phyloP scores from a whole-genome alignment of 768 basidiomycete genomes.

The Ramaria rubella region DNA sequence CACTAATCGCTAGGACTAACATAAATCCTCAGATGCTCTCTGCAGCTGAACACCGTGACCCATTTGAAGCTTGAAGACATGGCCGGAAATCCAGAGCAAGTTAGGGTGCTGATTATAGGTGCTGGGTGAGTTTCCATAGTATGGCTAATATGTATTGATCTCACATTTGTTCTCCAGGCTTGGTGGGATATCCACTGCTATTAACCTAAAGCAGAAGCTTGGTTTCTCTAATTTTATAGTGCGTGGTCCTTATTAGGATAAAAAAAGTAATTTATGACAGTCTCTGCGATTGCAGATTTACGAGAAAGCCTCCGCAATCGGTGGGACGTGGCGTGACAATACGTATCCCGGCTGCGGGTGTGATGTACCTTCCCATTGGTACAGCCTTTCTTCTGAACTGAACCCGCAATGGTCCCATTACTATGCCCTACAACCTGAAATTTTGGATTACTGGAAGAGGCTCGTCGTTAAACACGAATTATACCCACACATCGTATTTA shows the following conservation, averaged over 20 bases:
- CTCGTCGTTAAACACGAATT: conserved; percentile 42
- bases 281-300: conserved; percentile 22
- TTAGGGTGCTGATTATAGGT: conserved; percentile 39
- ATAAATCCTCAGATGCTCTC: too few species aligned
- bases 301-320: conserved; percentile 1
- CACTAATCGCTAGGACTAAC: too few species aligned
- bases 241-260: neutral
- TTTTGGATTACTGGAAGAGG: conserved; percentile 43
- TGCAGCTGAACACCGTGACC: too few species aligned
- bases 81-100: neutral
- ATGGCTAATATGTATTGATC: neutral
- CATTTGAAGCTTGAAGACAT: too few species aligned
- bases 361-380: conserved; percentile 51
- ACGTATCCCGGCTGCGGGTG: conserved; percentile 40
- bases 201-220: conserved; percentile 39
- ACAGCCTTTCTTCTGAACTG: conserved; percentile 47
- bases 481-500: conserved; percentile 36
- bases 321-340: conserved; percentile 6
- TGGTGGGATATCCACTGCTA: conserved; percentile 36
- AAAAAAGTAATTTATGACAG: conserved; percentile 14
- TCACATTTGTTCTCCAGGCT: neutral
- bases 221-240: conserved; percentile 44
- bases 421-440: conserved; percentile 43
- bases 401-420: conserved; percentile 46
- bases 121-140: conserved; percentile 35